These are phyloP conservation scores for Coniella vitis DNA, from an alignment of 2,329 filamentous ascomycete species.

Conservation along the genomic window DNA sequence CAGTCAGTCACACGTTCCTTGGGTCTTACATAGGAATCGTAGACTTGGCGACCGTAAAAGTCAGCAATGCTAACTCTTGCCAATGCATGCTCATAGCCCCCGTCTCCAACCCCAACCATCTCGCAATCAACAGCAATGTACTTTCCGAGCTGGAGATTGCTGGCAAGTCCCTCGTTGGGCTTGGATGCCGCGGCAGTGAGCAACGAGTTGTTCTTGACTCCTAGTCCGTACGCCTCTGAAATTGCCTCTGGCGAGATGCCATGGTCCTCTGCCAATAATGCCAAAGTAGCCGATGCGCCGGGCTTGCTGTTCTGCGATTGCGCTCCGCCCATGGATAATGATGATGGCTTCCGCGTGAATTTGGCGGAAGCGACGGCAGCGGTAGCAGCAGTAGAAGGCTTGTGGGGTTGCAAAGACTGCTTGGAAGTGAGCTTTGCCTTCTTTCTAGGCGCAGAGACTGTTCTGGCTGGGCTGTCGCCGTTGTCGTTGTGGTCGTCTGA, in stretches of 20 bases:
- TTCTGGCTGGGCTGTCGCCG: slow-evolving; percentile 16
- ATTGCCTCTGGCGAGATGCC: slow-evolving; percentile 54
- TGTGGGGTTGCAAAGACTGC: slow-evolving; percentile 11
- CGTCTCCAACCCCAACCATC: slow-evolving; percentile 85
- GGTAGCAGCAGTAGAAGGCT: background rate
- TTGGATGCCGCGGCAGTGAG: slow-evolving; percentile 41
- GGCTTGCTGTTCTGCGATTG: slow-evolving; percentile 37
- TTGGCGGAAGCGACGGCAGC: too few relatives aligned
- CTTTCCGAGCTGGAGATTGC: slow-evolving; percentile 68
- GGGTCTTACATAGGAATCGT: slow-evolving; percentile 85
- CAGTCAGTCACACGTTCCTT: slow-evolving; percentile 79
- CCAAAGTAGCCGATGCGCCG: slow-evolving; percentile 46
- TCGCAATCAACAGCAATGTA: slow-evolving; percentile 94
- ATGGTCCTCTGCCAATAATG: slow-evolving; percentile 55
- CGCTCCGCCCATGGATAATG: slow-evolving; percentile 46
- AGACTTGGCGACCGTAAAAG: slow-evolving; percentile 85
- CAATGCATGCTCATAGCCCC: slow-evolving; percentile 64
- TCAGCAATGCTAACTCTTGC: slow-evolving; percentile 88
- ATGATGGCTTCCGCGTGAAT: slow-evolving; percentile 1
- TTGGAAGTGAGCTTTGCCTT: slow-evolving; percentile 22
- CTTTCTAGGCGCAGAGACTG: slow-evolving; percentile 21
- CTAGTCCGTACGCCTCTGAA: slow-evolving; percentile 54
- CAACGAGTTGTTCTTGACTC: slow-evolving; percentile 41
- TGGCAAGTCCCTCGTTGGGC: slow-evolving; percentile 57
- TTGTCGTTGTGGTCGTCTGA: slow-evolving; percentile 23